Evolutionary conservation across 2,329 filamentous ascomycete species (phyloP).

Genomic region (Chrysosporium queenslandicum): DNA sequence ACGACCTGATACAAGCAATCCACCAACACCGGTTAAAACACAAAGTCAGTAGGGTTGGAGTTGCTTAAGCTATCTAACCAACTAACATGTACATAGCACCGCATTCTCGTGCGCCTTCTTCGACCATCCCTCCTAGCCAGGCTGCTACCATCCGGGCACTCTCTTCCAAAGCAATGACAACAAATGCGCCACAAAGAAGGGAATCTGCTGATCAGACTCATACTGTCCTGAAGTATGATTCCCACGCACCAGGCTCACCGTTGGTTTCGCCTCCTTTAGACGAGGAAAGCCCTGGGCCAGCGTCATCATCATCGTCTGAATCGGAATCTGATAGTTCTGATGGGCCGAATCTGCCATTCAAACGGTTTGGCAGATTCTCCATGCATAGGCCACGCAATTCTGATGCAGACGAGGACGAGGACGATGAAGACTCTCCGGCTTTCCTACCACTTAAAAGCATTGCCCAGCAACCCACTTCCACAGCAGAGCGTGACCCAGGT

Average conservation of each 20-base stretch:
- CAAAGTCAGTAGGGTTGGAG: constrained; percentile 14
- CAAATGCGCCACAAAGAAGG: not conserved
- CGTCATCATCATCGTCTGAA: constrained; percentile 22
- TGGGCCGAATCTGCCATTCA: constrained; percentile 26
- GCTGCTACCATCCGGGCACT: not conserved
- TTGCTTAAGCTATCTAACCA: not conserved
- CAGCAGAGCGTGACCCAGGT: constrained; percentile 28
- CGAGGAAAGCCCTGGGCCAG: constrained; percentile 24
- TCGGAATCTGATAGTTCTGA: constrained; percentile 26
- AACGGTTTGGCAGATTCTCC: constrained; percentile 34
- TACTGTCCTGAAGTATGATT: not conserved
- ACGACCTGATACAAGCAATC: constrained; percentile 23
- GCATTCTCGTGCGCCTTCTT: not conserved
- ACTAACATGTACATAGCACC: not conserved
- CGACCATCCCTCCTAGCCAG: not conserved
- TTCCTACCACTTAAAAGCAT: constrained; percentile 33
- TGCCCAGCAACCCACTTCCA: not conserved
- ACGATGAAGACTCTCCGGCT: constrained; percentile 38
- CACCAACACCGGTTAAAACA: constrained; percentile 11
- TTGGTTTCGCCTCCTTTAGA: constrained; percentile 26
- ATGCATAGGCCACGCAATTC: constrained; percentile 24
- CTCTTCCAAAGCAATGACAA: not conserved
- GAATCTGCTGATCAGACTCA: constrained; percentile 14
- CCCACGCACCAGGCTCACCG: constrained; percentile 14
- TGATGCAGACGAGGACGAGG: constrained; percentile 34